Conservation (phyloP, 495 filamentous ascomycete species). For the Xylaria telfairii region DNA sequence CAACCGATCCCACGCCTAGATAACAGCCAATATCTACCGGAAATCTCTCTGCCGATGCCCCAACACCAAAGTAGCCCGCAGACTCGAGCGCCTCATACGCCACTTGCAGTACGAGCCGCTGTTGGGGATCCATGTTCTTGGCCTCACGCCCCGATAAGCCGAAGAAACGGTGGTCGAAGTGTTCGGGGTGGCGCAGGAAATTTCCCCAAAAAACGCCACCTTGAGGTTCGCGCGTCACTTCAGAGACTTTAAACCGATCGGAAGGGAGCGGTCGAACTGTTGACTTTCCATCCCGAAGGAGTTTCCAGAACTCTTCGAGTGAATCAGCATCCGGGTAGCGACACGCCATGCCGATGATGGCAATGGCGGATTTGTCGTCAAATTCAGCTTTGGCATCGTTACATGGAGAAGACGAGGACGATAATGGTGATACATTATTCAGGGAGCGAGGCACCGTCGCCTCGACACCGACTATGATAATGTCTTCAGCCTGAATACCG, state of each 20-base stretch:
- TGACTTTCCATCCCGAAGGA: slow-evolving; percentile 29
- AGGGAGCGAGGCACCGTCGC: too few relatives aligned
- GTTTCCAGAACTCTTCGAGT: slow-evolving; percentile 46
- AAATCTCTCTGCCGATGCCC: too few relatives aligned
- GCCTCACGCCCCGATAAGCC: slow-evolving; percentile 48
- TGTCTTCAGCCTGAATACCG: too few relatives aligned
- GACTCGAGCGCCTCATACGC: slow-evolving; percentile 56
- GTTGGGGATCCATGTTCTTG: slow-evolving; percentile 51
- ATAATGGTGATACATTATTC: too few relatives aligned
- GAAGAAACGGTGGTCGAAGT: slow-evolving; percentile 60
- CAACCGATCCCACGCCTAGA: background rate
- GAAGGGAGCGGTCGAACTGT: too few relatives aligned
- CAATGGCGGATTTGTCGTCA: slow-evolving; percentile 44
- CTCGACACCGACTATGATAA: too few relatives aligned
- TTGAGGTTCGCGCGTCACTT: too few relatives aligned
- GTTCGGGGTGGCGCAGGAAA: slow-evolving; percentile 30
- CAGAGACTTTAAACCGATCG: too few relatives aligned
- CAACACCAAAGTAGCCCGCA: slow-evolving; percentile 18
- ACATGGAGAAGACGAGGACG: too few relatives aligned
- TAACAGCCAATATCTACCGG: background rate
- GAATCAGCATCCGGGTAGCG: slow-evolving; percentile 42
- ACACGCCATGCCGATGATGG: slow-evolving; percentile 51
- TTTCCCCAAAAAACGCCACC: slow-evolving; percentile 16
- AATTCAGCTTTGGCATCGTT: too few relatives aligned
- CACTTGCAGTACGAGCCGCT: slow-evolving; percentile 47